Conservation (phyloP, 805 yeast genomes). For the Sporopachydermia lactativora region DNA sequence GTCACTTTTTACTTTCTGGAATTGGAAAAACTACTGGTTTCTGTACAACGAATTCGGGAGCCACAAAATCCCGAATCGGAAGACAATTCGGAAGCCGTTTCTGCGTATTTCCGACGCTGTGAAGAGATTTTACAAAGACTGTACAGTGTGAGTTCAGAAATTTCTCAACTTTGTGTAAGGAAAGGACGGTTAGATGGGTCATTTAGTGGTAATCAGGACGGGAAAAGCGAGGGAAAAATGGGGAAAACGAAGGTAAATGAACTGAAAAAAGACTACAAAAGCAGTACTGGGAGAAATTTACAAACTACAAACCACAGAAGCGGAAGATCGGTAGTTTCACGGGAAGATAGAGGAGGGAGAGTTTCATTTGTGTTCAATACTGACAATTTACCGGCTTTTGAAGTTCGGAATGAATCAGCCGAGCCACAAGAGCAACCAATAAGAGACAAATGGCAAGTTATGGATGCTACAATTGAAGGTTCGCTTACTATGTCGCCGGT, state of each 20-base stretch:
- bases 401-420: not conserved
- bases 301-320: too few species aligned
- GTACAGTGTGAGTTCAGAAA: not conserved
- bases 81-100: not conserved
- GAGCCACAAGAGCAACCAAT: too few species aligned
- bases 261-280: not conserved
- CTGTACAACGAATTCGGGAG: not conserved
- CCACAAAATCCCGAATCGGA: too few species aligned
- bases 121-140: not conserved
- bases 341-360: not conserved
- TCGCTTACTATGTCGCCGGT: not conserved
- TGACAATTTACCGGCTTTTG: not conserved
- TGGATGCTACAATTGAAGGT: not conserved
- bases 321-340: not conserved
- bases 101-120: too few species aligned
- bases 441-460: too few species aligned
- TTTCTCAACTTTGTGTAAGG: conserved; percentile 1
- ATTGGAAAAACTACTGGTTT: not conserved
- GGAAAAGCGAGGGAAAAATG: not conserved
- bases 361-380: not conserved
- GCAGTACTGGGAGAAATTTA: too few species aligned
- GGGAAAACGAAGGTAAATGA: not conserved
- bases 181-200: not conserved
- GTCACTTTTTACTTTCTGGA: not conserved
- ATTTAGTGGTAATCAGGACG: not conserved